phyloP scores from a whole-genome alignment of 805 yeast genomes.

The Starmerella roubikii region DNA sequence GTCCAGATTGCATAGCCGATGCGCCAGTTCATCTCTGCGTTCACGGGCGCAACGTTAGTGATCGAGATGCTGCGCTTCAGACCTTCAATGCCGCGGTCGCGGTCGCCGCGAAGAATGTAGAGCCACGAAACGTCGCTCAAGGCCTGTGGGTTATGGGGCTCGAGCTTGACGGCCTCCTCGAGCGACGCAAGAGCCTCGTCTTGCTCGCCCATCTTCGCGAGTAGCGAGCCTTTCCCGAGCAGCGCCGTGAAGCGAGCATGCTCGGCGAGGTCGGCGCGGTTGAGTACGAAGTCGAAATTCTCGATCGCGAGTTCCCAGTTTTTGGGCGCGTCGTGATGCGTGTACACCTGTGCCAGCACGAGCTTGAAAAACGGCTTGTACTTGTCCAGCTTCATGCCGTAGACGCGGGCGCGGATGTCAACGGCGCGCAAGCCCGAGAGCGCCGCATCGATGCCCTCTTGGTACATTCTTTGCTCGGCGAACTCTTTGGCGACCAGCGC shows the following conservation, averaged over 20 bases:
- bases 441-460: slow-evolving; percentile 45
- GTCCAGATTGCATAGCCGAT: slow-evolving; percentile 49
- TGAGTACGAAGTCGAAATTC: slow-evolving; percentile 51
- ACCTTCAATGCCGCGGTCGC: slow-evolving; percentile 5
- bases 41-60: slow-evolving; percentile 23
- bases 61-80: slow-evolving; percentile 39
- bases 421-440: slow-evolving; percentile 44
- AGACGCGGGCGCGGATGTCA: slow-evolving; percentile 28
- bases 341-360: slow-evolving; percentile 59
- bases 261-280: slow-evolving; percentile 20
- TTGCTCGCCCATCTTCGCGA: slow-evolving; percentile 49
- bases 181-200: slow-evolving; percentile 43
- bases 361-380: slow-evolving; percentile 44
- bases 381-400: slow-evolving; percentile 34
- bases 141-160: slow-evolving; percentile 47
- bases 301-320: slow-evolving; percentile 62
- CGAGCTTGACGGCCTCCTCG: slow-evolving; percentile 33
- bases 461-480: slow-evolving; percentile 48
- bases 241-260: slow-evolving; percentile 36
- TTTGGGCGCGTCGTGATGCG: slow-evolving; percentile 82
- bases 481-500: slow-evolving; percentile 52
- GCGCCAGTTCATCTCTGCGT: slow-evolving; percentile 54
- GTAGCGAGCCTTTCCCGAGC: slow-evolving; percentile 71
- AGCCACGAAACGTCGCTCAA: slow-evolving; percentile 70
- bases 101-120: slow-evolving; percentile 37